phyloP scores from a whole-genome alignment of 78 protist genomes.

The Capsaspora owczarzaki region DNA sequence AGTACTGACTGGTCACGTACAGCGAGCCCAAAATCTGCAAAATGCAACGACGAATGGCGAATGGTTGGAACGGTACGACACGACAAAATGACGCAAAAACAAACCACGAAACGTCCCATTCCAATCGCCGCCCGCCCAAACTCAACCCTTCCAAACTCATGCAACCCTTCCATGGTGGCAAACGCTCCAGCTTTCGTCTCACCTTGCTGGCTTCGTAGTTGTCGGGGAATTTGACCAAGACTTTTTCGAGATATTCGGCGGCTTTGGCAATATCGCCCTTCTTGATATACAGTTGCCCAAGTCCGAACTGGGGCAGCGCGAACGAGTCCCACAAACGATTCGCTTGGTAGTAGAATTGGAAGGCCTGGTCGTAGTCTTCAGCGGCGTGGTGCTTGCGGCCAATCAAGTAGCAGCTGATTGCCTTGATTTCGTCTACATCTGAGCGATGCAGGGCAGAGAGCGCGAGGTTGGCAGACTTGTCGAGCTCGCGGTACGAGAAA shows the following conservation, averaged over 20 bases:
- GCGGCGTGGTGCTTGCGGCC: slow-evolving; percentile 32
- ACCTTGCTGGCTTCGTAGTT: slow-evolving; percentile 53
- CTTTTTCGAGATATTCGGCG: slow-evolving; percentile 31
- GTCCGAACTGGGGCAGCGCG: slow-evolving; percentile 43
- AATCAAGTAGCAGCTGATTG: slow-evolving; percentile 24
- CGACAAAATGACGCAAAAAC: no score
- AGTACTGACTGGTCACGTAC: slow-evolving; percentile 2
- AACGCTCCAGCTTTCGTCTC: background rate
- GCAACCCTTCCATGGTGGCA: no score
- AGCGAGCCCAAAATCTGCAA: slow-evolving; percentile 35
- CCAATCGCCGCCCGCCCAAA: no score
- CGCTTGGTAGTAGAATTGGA: slow-evolving; percentile 31
- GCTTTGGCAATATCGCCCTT: slow-evolving; percentile 46
- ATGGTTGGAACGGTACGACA: no score
- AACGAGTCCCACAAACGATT: no score
- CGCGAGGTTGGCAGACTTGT: slow-evolving; percentile 27
- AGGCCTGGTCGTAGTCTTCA: slow-evolving; percentile 34
- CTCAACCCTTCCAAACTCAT: no score
- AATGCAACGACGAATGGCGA: no score
- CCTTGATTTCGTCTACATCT: slow-evolving; percentile 14
- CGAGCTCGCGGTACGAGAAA: slow-evolving; percentile 31
- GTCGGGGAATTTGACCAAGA: slow-evolving; percentile 32
- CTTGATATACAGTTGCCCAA: slow-evolving; percentile 42
- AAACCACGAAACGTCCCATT: no score
- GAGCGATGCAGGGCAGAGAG: slow-evolving; percentile 14